These are phyloP conservation scores for Grigorovia jiainica DNA, from an alignment of 805 yeast genomes.

Conservation along the genomic window DNA sequence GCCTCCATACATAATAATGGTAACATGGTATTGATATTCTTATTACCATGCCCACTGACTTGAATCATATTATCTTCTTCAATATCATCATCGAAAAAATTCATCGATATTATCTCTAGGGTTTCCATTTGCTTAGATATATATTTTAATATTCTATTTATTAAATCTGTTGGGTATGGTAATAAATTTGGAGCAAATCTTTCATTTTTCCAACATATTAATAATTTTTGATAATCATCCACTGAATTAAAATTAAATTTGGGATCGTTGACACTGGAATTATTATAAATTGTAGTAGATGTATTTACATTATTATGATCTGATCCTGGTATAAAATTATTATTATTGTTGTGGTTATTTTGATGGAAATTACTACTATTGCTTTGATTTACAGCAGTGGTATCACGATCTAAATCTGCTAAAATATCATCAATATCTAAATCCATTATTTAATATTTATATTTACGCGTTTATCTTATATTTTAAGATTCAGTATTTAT, in stretches of 20 bases:
- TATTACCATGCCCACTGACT: slow-evolving; percentile 2
- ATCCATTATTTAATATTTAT: slow-evolving; percentile 19
- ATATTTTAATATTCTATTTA: slow-evolving; percentile 48
- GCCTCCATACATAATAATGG: slow-evolving; percentile 81
- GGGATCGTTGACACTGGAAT: no score
- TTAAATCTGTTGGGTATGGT: slow-evolving; percentile 54
- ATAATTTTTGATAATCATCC: slow-evolving; percentile 30
- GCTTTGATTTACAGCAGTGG: slow-evolving; percentile 25
- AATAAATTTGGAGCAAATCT: slow-evolving; percentile 81
- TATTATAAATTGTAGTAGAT: no score
- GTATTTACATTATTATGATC: no score
- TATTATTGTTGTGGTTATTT: no score
- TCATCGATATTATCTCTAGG: slow-evolving; percentile 71
- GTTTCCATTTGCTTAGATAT: slow-evolving; percentile 64
- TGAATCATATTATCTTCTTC: neutral
- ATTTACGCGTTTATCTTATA: neutral
- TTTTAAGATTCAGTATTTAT: neutral
- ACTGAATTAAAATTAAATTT: no score
- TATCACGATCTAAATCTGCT: slow-evolving; percentile 49
- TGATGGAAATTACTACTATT: no score
- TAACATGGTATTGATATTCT: slow-evolving; percentile 27
- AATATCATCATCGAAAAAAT: slow-evolving; percentile 43
- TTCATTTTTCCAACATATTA: slow-evolving; percentile 72
- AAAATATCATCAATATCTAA: slow-evolving; percentile 66
- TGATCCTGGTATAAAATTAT: neutral